A percentile compares a stretch with the other conserved stretches of the same genome.
Evolutionary conservation across 805 yeast genomes (phyloP).

Genomic region (Tetrapisispora phaffii): DNA sequence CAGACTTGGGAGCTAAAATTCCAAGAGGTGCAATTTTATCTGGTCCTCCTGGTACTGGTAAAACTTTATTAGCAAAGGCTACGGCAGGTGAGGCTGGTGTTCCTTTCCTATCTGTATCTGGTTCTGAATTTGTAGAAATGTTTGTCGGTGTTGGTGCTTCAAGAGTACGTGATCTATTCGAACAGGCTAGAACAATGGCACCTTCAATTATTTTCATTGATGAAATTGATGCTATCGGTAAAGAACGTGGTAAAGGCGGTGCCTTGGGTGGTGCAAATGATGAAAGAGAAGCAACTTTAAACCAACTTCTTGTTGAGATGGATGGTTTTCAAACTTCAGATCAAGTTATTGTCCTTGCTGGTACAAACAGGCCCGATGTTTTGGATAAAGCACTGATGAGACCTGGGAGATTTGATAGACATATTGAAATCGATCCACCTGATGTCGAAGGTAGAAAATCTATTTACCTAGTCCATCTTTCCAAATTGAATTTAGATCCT

Average conservation of each 20-base stretch:
- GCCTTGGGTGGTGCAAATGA: conserved; percentile 73
- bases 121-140: conserved; percentile 97
- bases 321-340: conserved; percentile 89
- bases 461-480: conserved; percentile 78
- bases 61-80: conserved; percentile 91
- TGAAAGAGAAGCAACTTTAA: conserved; percentile 92
- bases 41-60: conserved; percentile 99
- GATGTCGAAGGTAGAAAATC: conserved; percentile 92
- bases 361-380: conserved; percentile 93
- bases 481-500: conserved; percentile 48
- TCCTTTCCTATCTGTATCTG: conserved; percentile 90
- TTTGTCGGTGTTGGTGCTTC: conserved; percentile 99
- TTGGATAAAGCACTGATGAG: conserved; percentile 87
- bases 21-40: conserved; percentile 96
- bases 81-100: conserved; percentile 99
- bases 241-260: conserved; percentile 75
- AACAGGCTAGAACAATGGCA: conserved; percentile 85
- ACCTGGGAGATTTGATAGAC: conserved; percentile 97
- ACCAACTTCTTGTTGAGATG: conserved; percentile 95
- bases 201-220: conserved; percentile 96
- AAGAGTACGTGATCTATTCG: conserved; percentile 90
- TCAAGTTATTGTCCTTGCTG: conserved; percentile 94
- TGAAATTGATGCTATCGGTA: conserved; percentile 99
- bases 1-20: conserved; percentile 88
- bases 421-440: conserved; percentile 83